Evolutionary conservation across 1,284 basidiomycete genomes (phyloP).

Genomic region (Cutaneotrichosporon sp.): DNA sequence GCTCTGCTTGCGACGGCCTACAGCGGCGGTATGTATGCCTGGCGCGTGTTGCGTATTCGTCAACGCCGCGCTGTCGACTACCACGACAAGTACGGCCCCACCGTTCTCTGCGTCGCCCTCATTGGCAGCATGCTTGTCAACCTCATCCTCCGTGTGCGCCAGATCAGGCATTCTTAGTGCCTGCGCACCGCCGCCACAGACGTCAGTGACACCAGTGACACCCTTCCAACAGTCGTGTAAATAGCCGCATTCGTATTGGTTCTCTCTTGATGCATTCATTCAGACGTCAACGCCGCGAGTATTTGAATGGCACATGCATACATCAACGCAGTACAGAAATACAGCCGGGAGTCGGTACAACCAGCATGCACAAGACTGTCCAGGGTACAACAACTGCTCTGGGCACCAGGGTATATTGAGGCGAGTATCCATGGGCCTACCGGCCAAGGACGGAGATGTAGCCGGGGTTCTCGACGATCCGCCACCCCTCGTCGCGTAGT

Average conservation of each 20-base stretch:
- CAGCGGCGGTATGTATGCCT: constrained; percentile 79
- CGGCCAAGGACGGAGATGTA: constrained; percentile 37
- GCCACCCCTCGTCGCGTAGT: constrained; percentile 39
- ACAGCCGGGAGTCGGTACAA: no score
- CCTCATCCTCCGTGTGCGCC: constrained; percentile 52
- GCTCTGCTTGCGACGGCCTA: constrained; percentile 88
- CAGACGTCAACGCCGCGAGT: no score
- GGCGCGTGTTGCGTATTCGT: constrained; percentile 70
- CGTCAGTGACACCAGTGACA: no score
- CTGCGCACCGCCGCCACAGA: no score
- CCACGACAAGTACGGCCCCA: constrained; percentile 81
- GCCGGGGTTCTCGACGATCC: constrained; percentile 34
- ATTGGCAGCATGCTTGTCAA: constrained; percentile 70
- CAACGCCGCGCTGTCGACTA: constrained; percentile 68
- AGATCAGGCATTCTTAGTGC: constrained; percentile 24
- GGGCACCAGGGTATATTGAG: no score
- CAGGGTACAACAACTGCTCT: no score
- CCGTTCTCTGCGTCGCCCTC: constrained; percentile 64
- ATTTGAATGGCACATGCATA: no score
- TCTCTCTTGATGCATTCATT: no score
- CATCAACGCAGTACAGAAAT: no score
- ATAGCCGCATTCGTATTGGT: no score
- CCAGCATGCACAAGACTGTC: no score
- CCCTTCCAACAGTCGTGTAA: no score
- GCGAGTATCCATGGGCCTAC: not conserved